Conservation (phyloP, 345 rosid species). For the Angophora floribunda region DNA sequence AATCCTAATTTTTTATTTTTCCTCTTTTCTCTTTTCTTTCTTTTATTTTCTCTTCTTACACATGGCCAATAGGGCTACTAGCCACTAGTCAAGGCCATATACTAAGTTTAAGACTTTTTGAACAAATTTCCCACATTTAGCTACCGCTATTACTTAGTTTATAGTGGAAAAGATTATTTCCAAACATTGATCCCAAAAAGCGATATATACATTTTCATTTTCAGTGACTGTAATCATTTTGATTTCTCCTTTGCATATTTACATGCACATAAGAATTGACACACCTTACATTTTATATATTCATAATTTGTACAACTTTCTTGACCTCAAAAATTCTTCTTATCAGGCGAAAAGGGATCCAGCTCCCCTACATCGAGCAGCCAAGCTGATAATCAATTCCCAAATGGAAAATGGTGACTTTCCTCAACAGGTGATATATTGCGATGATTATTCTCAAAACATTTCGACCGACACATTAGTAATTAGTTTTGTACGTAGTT, state of each 20-base stretch:
- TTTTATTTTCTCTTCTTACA: no score
- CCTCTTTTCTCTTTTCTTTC: no score
- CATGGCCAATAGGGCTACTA: rapidly evolving
- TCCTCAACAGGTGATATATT: neutral
- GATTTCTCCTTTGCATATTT: neutral
- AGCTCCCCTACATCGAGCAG: neutral
- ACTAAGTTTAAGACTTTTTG: no score
- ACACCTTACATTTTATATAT: neutral
- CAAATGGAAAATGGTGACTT: neutral
- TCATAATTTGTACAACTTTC: neutral
- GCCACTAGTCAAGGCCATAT: no score
- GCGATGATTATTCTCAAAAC: neutral
- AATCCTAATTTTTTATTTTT: no score
- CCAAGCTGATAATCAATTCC: neutral
- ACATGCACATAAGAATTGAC: neutral
- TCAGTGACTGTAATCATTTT: neutral
- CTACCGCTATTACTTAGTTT: no score
- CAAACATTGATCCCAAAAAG: no score
- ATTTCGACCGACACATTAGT: neutral
- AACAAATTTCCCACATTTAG: no score
- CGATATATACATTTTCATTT: no score
- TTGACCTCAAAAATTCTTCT: neutral
- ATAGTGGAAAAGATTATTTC: no score
- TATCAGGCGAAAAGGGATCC: neutral
- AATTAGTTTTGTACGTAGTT: neutral